Evolutionary conservation across 2,329 filamentous ascomycete species (phyloP).

Genomic region (Calonectria henricotiae): DNA sequence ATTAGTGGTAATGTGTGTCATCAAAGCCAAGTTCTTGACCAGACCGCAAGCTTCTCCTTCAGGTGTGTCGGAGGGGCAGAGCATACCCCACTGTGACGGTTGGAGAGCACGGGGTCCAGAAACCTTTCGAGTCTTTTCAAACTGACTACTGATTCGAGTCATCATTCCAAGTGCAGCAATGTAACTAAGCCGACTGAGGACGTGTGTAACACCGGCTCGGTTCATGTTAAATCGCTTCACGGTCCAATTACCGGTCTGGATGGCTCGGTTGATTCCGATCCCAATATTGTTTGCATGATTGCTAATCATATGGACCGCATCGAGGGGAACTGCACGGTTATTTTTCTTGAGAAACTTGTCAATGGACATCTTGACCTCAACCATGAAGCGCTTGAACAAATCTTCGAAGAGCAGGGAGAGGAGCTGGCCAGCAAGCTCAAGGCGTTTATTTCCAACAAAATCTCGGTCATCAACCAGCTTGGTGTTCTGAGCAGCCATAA

Average conservation of each 20-base stretch:
- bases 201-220: slow-evolving; percentile 94
- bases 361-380: slow-evolving; percentile 91
- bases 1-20: slow-evolving; percentile 99
- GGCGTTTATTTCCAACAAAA: slow-evolving; percentile 97
- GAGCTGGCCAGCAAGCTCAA: slow-evolving; percentile 95
- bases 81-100: slow-evolving; percentile 98
- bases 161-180: slow-evolving; percentile 99
- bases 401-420: slow-evolving; percentile 96
- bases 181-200: slow-evolving; percentile 94
- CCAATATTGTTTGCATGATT: slow-evolving; percentile 92
- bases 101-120: slow-evolving; percentile 95
- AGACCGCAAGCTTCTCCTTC: slow-evolving; percentile 99
- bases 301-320: slow-evolving; percentile 87
- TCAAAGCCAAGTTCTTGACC: slow-evolving; percentile 97
- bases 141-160: slow-evolving; percentile 98
- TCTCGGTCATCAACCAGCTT: slow-evolving; percentile 95
- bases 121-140: slow-evolving; percentile 98
- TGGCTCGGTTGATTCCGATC: slow-evolving; percentile 93
- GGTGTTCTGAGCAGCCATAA: slow-evolving; percentile 93
- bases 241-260: slow-evolving; percentile 98
- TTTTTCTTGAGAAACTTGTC: slow-evolving; percentile 97
- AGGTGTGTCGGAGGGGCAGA: slow-evolving; percentile 96
- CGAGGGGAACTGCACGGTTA: slow-evolving; percentile 89
- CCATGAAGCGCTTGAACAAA: slow-evolving; percentile 95
- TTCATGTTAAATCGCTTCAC: slow-evolving; percentile 99